Percentiles rank a stretch among this genome's conserved stretches.
Evolutionary conservation across 192 early-diverging fungal species (phyloP).

Genomic region (Ambispora gerdemannii): DNA sequence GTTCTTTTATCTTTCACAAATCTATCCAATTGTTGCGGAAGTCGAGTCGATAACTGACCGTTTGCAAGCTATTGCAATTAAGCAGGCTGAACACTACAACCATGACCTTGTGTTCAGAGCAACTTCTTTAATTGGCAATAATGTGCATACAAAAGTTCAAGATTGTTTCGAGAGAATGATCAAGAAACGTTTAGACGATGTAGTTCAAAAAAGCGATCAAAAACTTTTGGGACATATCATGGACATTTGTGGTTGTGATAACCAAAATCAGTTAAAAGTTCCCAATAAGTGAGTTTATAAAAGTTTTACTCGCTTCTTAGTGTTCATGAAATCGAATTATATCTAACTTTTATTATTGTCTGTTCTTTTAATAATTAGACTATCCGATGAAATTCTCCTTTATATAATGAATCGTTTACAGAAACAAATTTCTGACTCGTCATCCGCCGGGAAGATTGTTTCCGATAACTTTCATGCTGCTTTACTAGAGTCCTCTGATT

Average conservation of each 20-base stretch:
- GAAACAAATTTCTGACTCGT: not conserved
- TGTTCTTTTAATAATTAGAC: not conserved
- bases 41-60: not conserved
- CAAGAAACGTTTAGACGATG: not conserved
- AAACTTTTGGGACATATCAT: not conserved
- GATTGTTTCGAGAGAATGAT: not conserved
- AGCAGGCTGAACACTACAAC: not conserved
- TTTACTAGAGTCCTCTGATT: not conserved
- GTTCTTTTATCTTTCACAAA: not conserved
- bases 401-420: constrained; percentile 5
- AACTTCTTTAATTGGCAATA: not conserved
- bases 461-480: not conserved
- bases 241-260: not conserved
- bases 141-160: not conserved
- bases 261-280: not conserved
- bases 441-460: not conserved
- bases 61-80: not conserved
- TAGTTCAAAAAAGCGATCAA: not conserved
- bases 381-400: not conserved
- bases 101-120: not conserved
- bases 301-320: too few relatives aligned
- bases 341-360: too few relatives aligned
- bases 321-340: too few relatives aligned
- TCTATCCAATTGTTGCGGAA: not conserved
- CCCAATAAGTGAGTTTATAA: constrained; percentile 1